These are phyloP conservation scores for Teratosphaeria zuluensis DNA, from an alignment of 2,329 filamentous ascomycete species.

Conservation along the genomic window DNA sequence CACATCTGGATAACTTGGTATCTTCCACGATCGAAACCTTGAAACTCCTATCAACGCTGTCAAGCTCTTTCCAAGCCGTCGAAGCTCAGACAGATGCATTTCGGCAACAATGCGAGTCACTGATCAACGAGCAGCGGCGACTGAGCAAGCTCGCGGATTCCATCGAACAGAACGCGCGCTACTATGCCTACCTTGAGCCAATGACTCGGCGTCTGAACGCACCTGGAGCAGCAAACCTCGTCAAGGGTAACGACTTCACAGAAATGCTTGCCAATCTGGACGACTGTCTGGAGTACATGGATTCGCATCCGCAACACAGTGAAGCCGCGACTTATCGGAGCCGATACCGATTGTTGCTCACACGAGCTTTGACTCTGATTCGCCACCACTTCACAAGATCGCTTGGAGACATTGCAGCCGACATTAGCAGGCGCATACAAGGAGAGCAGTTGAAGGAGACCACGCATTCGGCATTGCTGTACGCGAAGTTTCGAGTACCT, in stretches of 20 bases:
- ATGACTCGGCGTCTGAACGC: conserved; percentile 86
- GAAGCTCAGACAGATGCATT: conserved; percentile 89
- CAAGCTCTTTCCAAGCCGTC: conserved; percentile 77
- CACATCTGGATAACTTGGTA: conserved; percentile 71
- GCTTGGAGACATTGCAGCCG: conserved; percentile 53
- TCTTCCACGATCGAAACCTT: conserved; percentile 68
- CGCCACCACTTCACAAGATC: conserved; percentile 56
- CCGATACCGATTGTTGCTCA: conserved; percentile 73
- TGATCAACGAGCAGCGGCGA: conserved; percentile 71
- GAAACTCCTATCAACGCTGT: conserved; percentile 65
- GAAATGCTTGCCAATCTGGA: conserved; percentile 84
- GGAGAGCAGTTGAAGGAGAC: conserved; percentile 62
- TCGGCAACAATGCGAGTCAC: conserved; percentile 79
- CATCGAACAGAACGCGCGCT: conserved; percentile 81
- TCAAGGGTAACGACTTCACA: conserved; percentile 73
- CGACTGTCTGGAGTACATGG: conserved; percentile 88
- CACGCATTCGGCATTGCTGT: conserved; percentile 59
- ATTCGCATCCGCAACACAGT: conserved; percentile 70
- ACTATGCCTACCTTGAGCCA: conserved; percentile 87
- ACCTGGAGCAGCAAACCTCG: conserved; percentile 75
- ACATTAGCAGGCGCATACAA: conserved; percentile 53
- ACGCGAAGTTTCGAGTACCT: conserved; percentile 60
- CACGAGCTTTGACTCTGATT: conserved; percentile 56
- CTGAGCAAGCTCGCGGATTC: conserved; percentile 72
- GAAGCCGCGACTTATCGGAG: conserved; percentile 83